Base-by-base conservation (phyloP, 139 green algal genomes). In the Closterium sp. region DNA sequence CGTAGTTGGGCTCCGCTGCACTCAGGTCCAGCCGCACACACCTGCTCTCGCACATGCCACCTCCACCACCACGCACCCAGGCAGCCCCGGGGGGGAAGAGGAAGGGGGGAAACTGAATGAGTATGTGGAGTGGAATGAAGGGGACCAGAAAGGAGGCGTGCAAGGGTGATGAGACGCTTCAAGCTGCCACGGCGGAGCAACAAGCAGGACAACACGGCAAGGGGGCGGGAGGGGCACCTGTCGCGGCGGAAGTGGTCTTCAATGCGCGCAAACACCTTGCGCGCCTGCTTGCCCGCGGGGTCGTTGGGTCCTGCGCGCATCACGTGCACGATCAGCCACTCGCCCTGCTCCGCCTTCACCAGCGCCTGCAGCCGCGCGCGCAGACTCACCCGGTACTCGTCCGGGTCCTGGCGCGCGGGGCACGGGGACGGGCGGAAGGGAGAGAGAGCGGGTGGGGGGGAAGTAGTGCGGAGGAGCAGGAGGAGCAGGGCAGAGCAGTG, bases 271-370 rank as follows among this genome's bases (percentile, higher is more conserved):
- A 92, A 94, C 30, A 92, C 91, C 31, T 73, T 86, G 38, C n/a
- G n/a, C 17, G 88, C 28, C 70, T 85, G 31, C 31, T 87, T 86
- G 30, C 31, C 42, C 11, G 62, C 21, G 31, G 88, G 24, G 31
- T 94, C 91, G 27, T 21, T 94, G n/a, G 29, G 45, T 29, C 45
- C 28, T 29, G 91, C 30, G 28, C 42, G 88, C 22, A 29, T n/a
- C n/a, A 94, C 31, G 70, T 94, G 88, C 87, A 93, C 86, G 13
- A 93, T 85, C 17, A 93, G 27, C 30, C 31, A 93, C 32, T 93
- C 91, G 30, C 91, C 28, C 34, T 38, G n/a, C 88, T 93, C 88
- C 31, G 22, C 30, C 42, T 87, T 93, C 31, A 93, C 42, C 88
- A 93, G 31, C 86, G 29, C 32, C 42, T 92, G 86, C 87, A 93